Conservation (phyloP, 1,284 basidiomycete species). For the Wolfiporia cocos region DNA sequence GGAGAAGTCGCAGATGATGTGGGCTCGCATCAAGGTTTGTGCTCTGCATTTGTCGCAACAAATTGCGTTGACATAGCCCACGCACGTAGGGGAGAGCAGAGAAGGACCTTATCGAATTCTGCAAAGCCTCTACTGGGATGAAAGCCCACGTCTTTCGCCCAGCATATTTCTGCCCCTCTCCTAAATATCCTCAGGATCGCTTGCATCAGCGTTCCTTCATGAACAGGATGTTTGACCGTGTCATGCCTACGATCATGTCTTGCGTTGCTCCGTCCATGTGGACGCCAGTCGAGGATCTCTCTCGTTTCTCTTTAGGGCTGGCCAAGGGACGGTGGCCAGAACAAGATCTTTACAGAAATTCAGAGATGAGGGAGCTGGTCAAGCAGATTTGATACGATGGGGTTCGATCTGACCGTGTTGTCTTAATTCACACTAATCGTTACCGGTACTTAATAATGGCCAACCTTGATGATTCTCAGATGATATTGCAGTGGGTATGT, state of each 20-base stretch:
- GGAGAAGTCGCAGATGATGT: slow-evolving; percentile 25
- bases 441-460: too few species aligned
- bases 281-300: slow-evolving; percentile 20
- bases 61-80: neutral
- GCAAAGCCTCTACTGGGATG: slow-evolving; percentile 15
- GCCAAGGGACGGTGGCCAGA: slow-evolving; percentile 27
- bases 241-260: slow-evolving; percentile 10
- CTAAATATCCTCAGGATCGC: slow-evolving; percentile 23
- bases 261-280: slow-evolving; percentile 13
- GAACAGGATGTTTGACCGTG: slow-evolving; percentile 12
- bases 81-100: slow-evolving; percentile 25
- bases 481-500: too few species aligned
- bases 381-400: slow-evolving; percentile 13
- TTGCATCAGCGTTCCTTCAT: slow-evolving; percentile 20
- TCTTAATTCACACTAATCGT: too few species aligned
- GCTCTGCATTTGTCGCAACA: neutral
- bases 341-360: slow-evolving; percentile 18
- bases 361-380: slow-evolving; percentile 18
- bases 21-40: slow-evolving; percentile 29
- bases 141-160: slow-evolving; percentile 23
- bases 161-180: slow-evolving; percentile 27
- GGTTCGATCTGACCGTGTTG: too few species aligned
- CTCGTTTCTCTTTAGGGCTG: slow-evolving; percentile 21
- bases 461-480: too few species aligned
- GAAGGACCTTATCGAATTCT: slow-evolving; percentile 19